Evolutionary conservation across 1,139 yeast species (phyloP).

Genomic region (Protomyces pachydermus): DNA sequence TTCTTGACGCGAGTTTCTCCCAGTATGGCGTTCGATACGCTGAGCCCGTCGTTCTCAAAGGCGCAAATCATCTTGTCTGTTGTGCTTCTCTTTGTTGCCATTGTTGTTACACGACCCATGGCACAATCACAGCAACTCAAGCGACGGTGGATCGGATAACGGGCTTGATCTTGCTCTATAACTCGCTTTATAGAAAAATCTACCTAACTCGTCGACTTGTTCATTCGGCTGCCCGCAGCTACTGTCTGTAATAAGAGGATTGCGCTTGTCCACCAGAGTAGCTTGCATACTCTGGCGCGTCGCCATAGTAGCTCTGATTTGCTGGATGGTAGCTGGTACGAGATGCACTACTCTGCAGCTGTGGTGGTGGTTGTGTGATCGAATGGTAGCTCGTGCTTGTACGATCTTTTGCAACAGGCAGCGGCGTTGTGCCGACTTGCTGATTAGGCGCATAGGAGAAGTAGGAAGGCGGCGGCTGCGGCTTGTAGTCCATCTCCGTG

Average conservation of each 20-base stretch:
- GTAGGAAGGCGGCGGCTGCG: not conserved
- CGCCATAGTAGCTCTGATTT: too few species aligned
- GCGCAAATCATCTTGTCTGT: conserved; percentile 60
- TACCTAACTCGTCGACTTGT: too few species aligned
- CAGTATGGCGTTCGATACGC: conserved; percentile 74
- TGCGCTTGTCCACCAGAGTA: not conserved
- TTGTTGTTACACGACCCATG: conserved; percentile 53
- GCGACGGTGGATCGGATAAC: conserved; percentile 15
- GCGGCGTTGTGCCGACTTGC: not conserved
- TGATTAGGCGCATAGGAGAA: not conserved
- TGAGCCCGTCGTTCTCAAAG: conserved; percentile 64
- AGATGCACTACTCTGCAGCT: too few species aligned
- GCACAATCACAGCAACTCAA: conserved; percentile 38
- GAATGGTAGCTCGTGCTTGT: not conserved
- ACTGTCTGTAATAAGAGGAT: not conserved
- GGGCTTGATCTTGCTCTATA: not conserved
- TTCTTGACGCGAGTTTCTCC: conserved; percentile 78
- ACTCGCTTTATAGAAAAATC: too few species aligned
- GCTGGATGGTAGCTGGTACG: too few species aligned
- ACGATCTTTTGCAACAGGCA: not conserved
- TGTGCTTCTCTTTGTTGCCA: conserved; percentile 47
- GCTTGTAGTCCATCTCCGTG: not conserved
- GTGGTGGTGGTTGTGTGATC: not conserved
- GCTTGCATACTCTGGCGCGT: not conserved
- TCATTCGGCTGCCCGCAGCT: too few species aligned